Evolutionary conservation across 1,284 basidiomycete species (phyloP).

Genomic region (Ceratobasidium sp.): DNA sequence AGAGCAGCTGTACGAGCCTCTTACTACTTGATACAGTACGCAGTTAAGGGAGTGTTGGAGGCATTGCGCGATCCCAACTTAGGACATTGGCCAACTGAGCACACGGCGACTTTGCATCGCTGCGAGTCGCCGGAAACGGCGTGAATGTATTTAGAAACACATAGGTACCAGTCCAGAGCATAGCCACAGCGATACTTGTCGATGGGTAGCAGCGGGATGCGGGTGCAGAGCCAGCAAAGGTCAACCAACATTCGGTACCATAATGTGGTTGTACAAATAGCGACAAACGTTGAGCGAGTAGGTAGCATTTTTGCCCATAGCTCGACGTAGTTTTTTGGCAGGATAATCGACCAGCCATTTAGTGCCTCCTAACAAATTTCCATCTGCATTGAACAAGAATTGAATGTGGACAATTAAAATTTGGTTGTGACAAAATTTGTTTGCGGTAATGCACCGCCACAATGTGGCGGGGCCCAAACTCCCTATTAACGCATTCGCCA

Average conservation of each 20-base stretch:
- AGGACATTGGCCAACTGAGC: too few relatives aligned
- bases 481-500: background rate
- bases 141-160: too few relatives aligned
- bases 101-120: too few relatives aligned
- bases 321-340: background rate
- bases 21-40: background rate
- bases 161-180: too few relatives aligned
- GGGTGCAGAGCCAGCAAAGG: too few relatives aligned
- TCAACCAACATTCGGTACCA: too few relatives aligned
- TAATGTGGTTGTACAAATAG: background rate
- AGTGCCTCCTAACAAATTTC: background rate
- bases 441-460: slow-evolving; percentile 12
- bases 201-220: too few relatives aligned
- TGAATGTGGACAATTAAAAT: background rate
- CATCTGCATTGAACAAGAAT: too few relatives aligned
- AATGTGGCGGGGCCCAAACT: slow-evolving; percentile 20
- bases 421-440: background rate
- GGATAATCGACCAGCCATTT: background rate
- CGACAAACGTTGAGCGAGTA: background rate
- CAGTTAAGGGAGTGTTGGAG: too few relatives aligned
- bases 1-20: background rate
- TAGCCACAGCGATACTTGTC: too few relatives aligned
- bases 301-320: background rate
- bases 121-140: too few relatives aligned
- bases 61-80: too few relatives aligned